Percentiles rank a stretch among this genome's conserved stretches.
These are phyloP conservation scores for Monosporozyma servazzii DNA, from an alignment of 805 yeast species.

Conservation along the genomic window DNA sequence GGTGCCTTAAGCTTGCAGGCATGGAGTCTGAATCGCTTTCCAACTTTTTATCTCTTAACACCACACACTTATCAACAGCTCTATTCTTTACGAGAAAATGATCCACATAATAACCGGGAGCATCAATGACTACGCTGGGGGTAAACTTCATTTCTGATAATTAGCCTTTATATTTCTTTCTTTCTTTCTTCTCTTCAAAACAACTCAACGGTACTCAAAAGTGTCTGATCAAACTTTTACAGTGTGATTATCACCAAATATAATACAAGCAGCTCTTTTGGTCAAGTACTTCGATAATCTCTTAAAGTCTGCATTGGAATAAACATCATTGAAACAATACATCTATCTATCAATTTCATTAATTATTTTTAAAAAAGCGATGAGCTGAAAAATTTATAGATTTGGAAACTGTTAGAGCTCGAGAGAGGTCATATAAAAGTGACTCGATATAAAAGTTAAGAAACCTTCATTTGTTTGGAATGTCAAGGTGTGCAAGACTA, in stretches of 20 bases:
- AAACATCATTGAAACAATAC: neutral
- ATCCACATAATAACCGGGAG: slow-evolving; percentile 38
- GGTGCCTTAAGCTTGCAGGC: slow-evolving; percentile 34
- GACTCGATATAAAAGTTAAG: neutral
- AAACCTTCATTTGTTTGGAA: neutral
- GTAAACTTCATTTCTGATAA: slow-evolving; percentile 43
- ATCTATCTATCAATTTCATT: neutral
- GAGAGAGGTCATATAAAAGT: neutral
- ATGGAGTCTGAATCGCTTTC: slow-evolving; percentile 36
- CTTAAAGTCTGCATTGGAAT: neutral
- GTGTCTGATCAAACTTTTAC: neutral
- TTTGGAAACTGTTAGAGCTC: neutral
- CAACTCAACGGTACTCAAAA: neutral
- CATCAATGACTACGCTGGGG: slow-evolving; percentile 24
- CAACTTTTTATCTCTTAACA: slow-evolving; percentile 30
- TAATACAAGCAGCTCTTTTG: neutral
- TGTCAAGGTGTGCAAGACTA: neutral
- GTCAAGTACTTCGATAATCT: neutral
- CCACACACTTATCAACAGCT: slow-evolving; percentile 20
- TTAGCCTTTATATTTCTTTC: no score
- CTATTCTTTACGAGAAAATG: slow-evolving; percentile 30
- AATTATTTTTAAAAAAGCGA: neutral
- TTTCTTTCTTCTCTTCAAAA: no score
- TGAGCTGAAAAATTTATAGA: neutral
- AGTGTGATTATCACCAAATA: neutral